These are phyloP conservation scores for Ophiosphaerella korrae DNA, from an alignment of 2,329 filamentous ascomycete species.

Conservation along the genomic window DNA sequence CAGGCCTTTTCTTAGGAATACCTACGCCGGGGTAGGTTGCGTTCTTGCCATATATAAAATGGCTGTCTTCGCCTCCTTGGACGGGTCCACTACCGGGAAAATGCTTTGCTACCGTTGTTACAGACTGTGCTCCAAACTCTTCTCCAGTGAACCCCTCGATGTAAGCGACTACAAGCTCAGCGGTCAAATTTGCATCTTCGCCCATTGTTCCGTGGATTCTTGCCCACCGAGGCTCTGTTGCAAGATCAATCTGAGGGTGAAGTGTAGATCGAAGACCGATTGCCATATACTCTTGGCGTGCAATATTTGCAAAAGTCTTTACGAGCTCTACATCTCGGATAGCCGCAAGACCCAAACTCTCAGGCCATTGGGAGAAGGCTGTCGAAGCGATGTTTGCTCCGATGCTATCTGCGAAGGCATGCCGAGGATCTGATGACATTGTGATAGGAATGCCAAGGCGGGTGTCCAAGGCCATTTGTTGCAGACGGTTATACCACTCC, in stretches of 20 bases:
- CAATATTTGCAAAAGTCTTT: constrained; percentile 55
- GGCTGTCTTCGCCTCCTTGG: constrained; percentile 58
- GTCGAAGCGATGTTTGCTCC: constrained; percentile 53
- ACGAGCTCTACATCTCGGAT: constrained; percentile 53
- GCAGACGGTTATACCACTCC: constrained; percentile 51
- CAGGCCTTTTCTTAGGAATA: neutral
- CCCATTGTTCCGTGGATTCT: constrained; percentile 55
- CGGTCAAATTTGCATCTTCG: constrained; percentile 54
- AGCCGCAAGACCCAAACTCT: constrained; percentile 57
- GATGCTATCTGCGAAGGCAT: constrained; percentile 52
- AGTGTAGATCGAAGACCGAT: constrained; percentile 54
- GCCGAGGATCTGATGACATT: constrained; percentile 55
- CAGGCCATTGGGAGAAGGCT: constrained; percentile 58
- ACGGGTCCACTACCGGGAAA: constrained; percentile 59
- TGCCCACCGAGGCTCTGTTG: constrained; percentile 59
- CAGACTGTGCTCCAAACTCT: constrained; percentile 50
- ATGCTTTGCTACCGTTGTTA: constrained; percentile 59
- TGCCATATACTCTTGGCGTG: constrained; percentile 54
- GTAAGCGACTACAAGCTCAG: constrained; percentile 49
- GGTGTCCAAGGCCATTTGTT: constrained; percentile 51
- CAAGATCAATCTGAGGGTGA: constrained; percentile 58
- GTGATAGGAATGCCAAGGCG: constrained; percentile 58
- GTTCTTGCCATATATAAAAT: constrained; percentile 60
- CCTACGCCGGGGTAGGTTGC: constrained; percentile 53
- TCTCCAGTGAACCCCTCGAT: constrained; percentile 57